Evolutionary conservation across 2,329 filamentous ascomycete genomes (phyloP).

Genomic region (Phaeosphaeria sp.): DNA sequence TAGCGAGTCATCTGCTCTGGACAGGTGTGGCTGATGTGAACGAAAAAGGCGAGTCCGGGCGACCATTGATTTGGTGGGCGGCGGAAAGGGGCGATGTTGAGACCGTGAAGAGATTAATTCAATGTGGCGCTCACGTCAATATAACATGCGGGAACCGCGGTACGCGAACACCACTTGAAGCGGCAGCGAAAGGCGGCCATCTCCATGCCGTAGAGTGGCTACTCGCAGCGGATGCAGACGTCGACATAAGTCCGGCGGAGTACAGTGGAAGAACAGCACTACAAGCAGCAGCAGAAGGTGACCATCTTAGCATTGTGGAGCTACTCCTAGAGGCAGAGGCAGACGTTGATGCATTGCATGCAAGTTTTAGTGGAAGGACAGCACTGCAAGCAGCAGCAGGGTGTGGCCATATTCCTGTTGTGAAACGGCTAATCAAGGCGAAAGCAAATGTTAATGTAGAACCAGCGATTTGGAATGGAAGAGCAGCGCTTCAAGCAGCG

Average conservation of each 20-base stretch:
- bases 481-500: neutral
- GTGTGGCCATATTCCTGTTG: neutral
- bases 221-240: neutral
- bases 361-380: neutral
- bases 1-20: too few species aligned
- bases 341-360: neutral
- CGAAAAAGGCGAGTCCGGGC: neutral
- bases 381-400: neutral
- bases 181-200: conserved; percentile 1
- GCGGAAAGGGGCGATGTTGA: neutral
- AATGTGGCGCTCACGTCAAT: neutral
- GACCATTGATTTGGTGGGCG: neutral
- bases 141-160: neutral
- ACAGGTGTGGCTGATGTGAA: neutral
- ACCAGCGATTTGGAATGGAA: neutral
- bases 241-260: neutral
- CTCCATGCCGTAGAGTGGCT: neutral
- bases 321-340: neutral
- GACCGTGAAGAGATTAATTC: neutral
- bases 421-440: neutral
- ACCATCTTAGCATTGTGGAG: neutral
- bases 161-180: neutral
- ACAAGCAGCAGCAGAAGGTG: neutral
- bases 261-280: neutral
- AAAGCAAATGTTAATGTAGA: neutral